A percentile compares a stretch with the other conserved stretches of the same genome.
Evolutionary conservation across 768 basidiomycete genomes (phyloP).

Genomic region (Pleurotus salmoneostramineus): DNA sequence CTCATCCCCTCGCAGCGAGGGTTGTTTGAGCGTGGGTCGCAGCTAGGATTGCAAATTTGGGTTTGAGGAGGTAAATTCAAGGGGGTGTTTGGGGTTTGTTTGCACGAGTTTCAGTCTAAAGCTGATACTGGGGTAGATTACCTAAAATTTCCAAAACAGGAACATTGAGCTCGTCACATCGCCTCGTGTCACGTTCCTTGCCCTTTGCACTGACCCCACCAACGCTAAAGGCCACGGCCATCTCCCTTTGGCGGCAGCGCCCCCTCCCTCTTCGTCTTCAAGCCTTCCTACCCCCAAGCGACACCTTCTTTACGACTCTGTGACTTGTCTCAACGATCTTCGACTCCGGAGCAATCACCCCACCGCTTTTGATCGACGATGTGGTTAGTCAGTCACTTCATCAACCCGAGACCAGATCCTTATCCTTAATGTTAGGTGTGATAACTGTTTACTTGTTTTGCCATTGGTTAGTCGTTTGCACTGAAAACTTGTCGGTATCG

Average conservation of each 20-base stretch:
- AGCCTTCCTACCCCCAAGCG: not conserved
- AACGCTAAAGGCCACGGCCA: slow-evolving; percentile 7
- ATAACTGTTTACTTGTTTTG: slow-evolving; percentile 72
- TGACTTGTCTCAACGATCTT: not conserved
- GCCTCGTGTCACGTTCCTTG: slow-evolving; percentile 5
- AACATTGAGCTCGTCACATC: not conserved
- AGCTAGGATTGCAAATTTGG: not conserved
- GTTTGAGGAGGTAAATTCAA: slow-evolving; percentile 6
- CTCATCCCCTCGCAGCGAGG: not conserved
- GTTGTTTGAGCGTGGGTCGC: not conserved
- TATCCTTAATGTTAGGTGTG: slow-evolving; percentile 48
- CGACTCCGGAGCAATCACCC: slow-evolving; percentile 1
- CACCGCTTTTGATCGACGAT: slow-evolving; percentile 12
- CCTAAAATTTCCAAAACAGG: not conserved
- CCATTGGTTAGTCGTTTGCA: slow-evolving; percentile 50
- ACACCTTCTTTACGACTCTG: slow-evolving; percentile 9
- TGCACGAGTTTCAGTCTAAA: slow-evolving; percentile 4
- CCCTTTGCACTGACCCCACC: not conserved
- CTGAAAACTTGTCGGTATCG: slow-evolving; percentile 17
- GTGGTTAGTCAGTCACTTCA: slow-evolving; percentile 23
- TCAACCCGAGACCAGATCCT: slow-evolving; percentile 12
- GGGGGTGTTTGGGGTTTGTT: not conserved
- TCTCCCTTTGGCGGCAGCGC: slow-evolving; percentile 4
- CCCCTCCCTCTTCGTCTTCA: not conserved
- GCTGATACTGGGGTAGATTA: not conserved